Base-by-base conservation (phyloP, 1,284 basidiomycete genomes). In the Golubevia pallescens region DNA sequence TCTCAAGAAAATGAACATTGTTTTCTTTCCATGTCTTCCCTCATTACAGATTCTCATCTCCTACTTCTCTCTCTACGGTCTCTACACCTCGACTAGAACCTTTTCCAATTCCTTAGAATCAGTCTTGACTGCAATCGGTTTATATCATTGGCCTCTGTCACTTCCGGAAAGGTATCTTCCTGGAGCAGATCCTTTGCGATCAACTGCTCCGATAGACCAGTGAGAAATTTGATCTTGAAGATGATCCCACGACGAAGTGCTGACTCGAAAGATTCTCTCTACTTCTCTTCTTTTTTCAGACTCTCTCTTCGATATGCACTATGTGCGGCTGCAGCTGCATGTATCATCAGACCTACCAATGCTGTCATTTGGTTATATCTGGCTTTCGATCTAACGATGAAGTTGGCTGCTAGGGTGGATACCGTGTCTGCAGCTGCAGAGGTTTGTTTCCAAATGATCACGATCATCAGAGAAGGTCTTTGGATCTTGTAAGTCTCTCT, bases 261-360 rank as follows among this genome's bases (percentile, higher is more conserved):
- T 28, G 28, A 28, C 28, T 28, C 28, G 28, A 28, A 28, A 28
- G 28, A 28, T 28, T 16, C 42, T 48, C 42, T 16, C 42, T 16
- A 13, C 16, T 4, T 38, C 10, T 10, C 34, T 38, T 10, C 34
- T 38, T 38, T 38, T 38, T 38, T 38, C 34, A 38, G 34, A 38
- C 34, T 38, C 34, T 38, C 34, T 38, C 34, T 38, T 10, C 34
- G 34, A 38, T 38, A 38, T 10, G 86, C 89, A 10, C 85, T 90
- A 1, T 19, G 85, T 0, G 88, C 93, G 57, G 93, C 92, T 0
- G 92, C 92, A 0, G 67, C 93, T 6, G 91, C 93, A 0, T 94
- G 93, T 74, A 89, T 92, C 55, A 87, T 97, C 19, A 89, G 96
- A 5, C 92, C 95, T 0, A 97, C 95, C 0, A 96, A 93, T 75